Percentiles rank a stretch among this genome's conserved stretches.
phyloP scores from a whole-genome alignment of 2,329 filamentous ascomycete species.

The Cladophialophora carrionii region DNA sequence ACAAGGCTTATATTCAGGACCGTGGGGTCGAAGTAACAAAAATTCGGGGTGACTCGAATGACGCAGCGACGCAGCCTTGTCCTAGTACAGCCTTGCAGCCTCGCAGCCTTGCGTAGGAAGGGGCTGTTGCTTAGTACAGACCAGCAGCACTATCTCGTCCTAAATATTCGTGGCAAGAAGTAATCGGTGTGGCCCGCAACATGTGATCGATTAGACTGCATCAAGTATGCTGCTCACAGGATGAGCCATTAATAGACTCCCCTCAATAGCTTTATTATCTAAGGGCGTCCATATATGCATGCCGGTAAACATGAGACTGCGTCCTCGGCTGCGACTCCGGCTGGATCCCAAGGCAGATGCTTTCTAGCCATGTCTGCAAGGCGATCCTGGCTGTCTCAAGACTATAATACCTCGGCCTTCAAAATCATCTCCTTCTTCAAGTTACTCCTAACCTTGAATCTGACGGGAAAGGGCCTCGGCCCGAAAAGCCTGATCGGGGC shows the following conservation, averaged over 20 bases:
- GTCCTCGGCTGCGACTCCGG: not conserved
- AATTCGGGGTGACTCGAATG: not conserved
- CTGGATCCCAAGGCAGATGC: not conserved
- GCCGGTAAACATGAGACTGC: not conserved
- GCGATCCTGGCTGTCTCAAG: too few species aligned
- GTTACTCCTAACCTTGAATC: constrained; percentile 15
- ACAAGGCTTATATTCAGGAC: not conserved
- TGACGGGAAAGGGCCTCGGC: constrained; percentile 16
- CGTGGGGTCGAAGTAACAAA: not conserved
- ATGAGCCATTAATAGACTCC: not conserved
- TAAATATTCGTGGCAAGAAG: not conserved
- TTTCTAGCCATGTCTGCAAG: not conserved
- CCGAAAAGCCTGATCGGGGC: constrained; percentile 15
- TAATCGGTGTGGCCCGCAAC: too few species aligned
- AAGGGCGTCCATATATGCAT: too few species aligned
- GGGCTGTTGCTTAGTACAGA: too few species aligned
- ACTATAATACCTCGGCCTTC: not conserved
- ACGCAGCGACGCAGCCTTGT: not conserved
- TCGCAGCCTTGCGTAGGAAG: not conserved
- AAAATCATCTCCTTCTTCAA: constrained; percentile 9
- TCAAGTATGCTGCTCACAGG: constrained; percentile 6
- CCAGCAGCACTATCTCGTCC: too few species aligned
- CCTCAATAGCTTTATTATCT: not conserved
- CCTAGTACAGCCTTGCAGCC: not conserved
- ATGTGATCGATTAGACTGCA: constrained; percentile 7